Percentiles rank a stretch among this genome's conserved stretches.
Evolutionary conservation across 306 rosid genomes (phyloP).

Genomic region (Castanospermum australe): DNA sequence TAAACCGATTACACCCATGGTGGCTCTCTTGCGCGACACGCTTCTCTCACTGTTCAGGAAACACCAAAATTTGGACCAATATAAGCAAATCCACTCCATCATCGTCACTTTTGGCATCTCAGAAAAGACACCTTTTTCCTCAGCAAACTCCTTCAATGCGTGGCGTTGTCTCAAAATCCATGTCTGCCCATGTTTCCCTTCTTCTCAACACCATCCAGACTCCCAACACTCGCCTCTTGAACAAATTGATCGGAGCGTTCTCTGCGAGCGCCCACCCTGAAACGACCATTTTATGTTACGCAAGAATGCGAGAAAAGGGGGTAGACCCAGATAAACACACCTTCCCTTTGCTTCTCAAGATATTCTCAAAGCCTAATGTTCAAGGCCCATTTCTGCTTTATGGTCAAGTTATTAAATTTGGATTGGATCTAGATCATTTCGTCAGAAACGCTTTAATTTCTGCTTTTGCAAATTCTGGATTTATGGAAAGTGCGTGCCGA

Average conservation of each 20-base stretch:
- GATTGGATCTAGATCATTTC: slow-evolving; percentile 36
- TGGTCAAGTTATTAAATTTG: slow-evolving; percentile 38
- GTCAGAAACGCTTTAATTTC: slow-evolving; percentile 33
- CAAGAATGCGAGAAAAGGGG: slow-evolving; percentile 27
- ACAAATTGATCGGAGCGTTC: slow-evolving; percentile 29
- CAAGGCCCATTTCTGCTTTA: slow-evolving; percentile 27
- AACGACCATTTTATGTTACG: slow-evolving; percentile 26
- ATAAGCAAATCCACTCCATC: slow-evolving; percentile 36
- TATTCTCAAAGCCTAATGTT: slow-evolving; percentile 9
- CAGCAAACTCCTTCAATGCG: slow-evolving; percentile 17
- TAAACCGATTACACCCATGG: background rate
- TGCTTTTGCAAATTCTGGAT: slow-evolving; percentile 38
- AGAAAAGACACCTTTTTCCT: slow-evolving; percentile 20
- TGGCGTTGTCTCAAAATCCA: background rate
- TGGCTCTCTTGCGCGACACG: background rate
- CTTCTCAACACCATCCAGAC: slow-evolving; percentile 27
- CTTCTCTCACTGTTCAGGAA: background rate
- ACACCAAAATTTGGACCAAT: slow-evolving; percentile 3
- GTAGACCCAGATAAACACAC: slow-evolving; percentile 45
- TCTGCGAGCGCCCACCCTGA: slow-evolving; percentile 5
- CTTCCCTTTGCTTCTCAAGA: slow-evolving; percentile 45
- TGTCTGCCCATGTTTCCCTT: background rate
- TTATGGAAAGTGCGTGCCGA: slow-evolving; percentile 30
- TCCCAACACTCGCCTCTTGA: slow-evolving; percentile 26
- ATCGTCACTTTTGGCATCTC: slow-evolving; percentile 28